A percentile compares a stretch with the other conserved stretches of the same genome.
Conservation (phyloP, 2,329 filamentous ascomycete genomes). For the Colletotrichum sublineola region DNA sequence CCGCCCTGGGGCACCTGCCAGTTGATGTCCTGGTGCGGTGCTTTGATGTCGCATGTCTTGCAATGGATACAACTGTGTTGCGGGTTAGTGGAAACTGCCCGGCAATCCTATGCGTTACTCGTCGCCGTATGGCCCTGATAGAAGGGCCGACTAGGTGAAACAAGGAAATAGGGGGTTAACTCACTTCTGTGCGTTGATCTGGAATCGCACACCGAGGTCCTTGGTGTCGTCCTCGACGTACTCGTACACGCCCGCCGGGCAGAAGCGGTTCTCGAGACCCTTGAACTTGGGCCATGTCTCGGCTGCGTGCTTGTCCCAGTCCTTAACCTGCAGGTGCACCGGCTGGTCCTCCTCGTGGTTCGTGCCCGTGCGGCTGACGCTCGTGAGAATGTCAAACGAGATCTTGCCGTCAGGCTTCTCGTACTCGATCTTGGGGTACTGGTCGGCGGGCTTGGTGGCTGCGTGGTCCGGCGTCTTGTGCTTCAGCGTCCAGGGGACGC, state of each 20-base stretch:
- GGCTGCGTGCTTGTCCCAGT: slow-evolving; percentile 92
- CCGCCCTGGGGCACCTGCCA: slow-evolving; percentile 96
- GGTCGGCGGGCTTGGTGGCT: slow-evolving; percentile 82
- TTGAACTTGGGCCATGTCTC: slow-evolving; percentile 89
- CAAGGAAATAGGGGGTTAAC: slow-evolving; percentile 53
- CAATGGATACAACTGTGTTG: slow-evolving; percentile 93
- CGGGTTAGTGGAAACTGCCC: slow-evolving; percentile 10
- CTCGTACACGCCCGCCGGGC: slow-evolving; percentile 96
- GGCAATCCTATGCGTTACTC: not conserved
- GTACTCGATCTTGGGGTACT: slow-evolving; percentile 92
- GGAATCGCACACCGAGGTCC: slow-evolving; percentile 90
- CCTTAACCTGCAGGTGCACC: slow-evolving; percentile 92
- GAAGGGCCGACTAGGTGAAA: not conserved
- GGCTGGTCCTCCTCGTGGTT: slow-evolving; percentile 99
- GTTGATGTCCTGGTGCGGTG: slow-evolving; percentile 95
- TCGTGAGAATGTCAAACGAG: slow-evolving; percentile 95
- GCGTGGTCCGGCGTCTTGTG: slow-evolving; percentile 84
- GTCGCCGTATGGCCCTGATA: not conserved
- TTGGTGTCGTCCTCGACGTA: slow-evolving; percentile 95
- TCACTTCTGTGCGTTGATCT: slow-evolving; percentile 98
- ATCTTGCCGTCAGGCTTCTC: slow-evolving; percentile 96
- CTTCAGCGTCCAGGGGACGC: slow-evolving; percentile 90
- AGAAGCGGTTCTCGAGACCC: slow-evolving; percentile 96
- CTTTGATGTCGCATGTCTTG: slow-evolving; percentile 99
- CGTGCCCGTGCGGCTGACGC: slow-evolving; percentile 93